These are phyloP conservation scores for Diaporthe longicolla DNA, from an alignment of 2,329 filamentous ascomycete genomes.

Conservation along the genomic window DNA sequence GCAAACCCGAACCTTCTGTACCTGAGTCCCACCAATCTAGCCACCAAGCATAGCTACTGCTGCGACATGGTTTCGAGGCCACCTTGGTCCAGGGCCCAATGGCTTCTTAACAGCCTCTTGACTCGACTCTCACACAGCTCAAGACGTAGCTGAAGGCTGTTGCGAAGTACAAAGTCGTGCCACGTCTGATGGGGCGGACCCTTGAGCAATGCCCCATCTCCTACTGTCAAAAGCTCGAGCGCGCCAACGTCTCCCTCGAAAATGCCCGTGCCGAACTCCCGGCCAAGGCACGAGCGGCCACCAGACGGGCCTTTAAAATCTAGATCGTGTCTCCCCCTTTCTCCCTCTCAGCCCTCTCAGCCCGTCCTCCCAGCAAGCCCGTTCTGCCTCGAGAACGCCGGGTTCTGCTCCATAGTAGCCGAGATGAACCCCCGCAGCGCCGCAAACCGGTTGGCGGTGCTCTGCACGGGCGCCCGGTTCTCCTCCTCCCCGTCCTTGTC, in stretches of 20 bases:
- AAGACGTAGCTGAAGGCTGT: neutral
- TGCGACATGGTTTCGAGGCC: too few species aligned
- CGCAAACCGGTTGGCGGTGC: slow-evolving; percentile 77
- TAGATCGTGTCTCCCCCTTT: too few species aligned
- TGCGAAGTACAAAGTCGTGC: too few species aligned
- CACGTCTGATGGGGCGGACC: too few species aligned
- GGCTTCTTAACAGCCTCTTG: neutral
- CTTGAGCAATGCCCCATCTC: neutral
- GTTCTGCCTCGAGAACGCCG: slow-evolving; percentile 70
- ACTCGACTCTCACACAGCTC: neutral
- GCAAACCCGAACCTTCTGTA: neutral
- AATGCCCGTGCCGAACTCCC: neutral
- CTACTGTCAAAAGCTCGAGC: neutral
- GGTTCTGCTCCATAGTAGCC: slow-evolving; percentile 89
- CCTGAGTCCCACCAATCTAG: neutral
- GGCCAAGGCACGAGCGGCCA: too few species aligned
- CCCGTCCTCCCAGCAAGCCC: slow-evolving; percentile 25
- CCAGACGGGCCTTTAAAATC: too few species aligned
- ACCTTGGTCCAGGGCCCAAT: too few species aligned
- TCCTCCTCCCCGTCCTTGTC: slow-evolving; percentile 42
- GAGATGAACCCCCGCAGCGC: slow-evolving; percentile 88
- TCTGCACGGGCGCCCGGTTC: slow-evolving; percentile 44
- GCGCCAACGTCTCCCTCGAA: neutral
- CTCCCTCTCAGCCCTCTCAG: neutral
- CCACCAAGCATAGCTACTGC: neutral